Percentiles rank a stretch among this genome's conserved stretches.
phyloP scores from a whole-genome alignment of 352 stramenopile genomes.

The Discostella stelligera region DNA sequence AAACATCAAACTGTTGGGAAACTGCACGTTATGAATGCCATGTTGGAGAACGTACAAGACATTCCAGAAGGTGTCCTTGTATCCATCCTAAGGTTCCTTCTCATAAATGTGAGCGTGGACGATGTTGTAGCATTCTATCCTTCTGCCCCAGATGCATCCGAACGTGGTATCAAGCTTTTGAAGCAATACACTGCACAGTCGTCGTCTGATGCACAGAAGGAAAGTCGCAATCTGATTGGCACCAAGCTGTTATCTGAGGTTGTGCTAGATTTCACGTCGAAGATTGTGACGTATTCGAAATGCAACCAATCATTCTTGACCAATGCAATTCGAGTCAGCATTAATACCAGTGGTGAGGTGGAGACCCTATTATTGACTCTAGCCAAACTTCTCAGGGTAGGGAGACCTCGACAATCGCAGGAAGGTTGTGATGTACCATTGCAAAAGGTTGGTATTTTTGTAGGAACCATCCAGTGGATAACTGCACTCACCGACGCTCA shows the following conservation, averaged over 20 bases:
- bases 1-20: constrained; percentile 18
- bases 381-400: constrained; percentile 39
- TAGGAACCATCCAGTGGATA: constrained; percentile 46
- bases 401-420: constrained; percentile 11
- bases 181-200: constrained; percentile 22
- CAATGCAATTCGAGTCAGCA: constrained; percentile 31
- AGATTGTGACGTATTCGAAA: constrained; percentile 50
- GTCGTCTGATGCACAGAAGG: constrained; percentile 2
- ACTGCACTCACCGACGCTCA: constrained; percentile 49
- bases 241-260: constrained; percentile 37
- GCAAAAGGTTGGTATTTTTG: constrained; percentile 15
- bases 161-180: constrained; percentile 17
- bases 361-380: constrained; percentile 43
- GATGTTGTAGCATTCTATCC: constrained; percentile 45
- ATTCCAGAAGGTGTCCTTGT: constrained; percentile 41
- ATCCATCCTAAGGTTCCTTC: constrained; percentile 41
- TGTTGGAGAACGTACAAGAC: constrained; percentile 40
- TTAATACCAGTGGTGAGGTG: constrained; percentile 33
- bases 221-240: constrained; percentile 12
- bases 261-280: constrained; percentile 49
- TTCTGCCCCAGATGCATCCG: constrained; percentile 7
- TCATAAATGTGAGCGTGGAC: constrained; percentile 31
- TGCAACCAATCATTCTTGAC: constrained; percentile 52
- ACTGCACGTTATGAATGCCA: constrained; percentile 38
- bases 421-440: constrained; percentile 6